Conservation (phyloP, 805 yeast genomes). For the Yarrowia sp. region DNA sequence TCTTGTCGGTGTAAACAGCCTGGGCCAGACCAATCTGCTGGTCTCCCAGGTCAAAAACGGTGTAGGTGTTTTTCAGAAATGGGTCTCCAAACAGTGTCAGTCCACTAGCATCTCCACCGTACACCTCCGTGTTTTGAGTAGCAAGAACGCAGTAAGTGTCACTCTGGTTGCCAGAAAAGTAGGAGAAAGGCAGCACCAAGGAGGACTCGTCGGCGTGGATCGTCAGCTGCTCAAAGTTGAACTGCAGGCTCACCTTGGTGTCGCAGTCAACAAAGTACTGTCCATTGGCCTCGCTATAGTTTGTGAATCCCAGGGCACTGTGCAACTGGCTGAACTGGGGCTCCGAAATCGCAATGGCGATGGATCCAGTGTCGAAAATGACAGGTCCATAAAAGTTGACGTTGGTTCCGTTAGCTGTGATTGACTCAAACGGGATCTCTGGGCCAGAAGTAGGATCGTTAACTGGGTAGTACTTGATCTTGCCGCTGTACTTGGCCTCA, state of each 20-base stretch:
- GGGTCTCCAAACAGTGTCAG: neutral
- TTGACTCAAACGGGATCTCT: neutral
- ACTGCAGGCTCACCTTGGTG: neutral
- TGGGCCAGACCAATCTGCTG: slow-evolving; percentile 3
- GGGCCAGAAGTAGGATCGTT: neutral
- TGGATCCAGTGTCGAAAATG: slow-evolving; percentile 1
- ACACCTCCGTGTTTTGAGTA: neutral
- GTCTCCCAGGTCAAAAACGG: neutral
- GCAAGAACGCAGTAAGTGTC: slow-evolving; percentile 5
- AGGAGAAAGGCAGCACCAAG: neutral
- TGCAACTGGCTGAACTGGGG: neutral
- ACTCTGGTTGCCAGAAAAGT: neutral
- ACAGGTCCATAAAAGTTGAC: neutral
- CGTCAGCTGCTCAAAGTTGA: neutral
- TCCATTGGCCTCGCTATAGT: neutral
- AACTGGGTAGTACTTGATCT: neutral
- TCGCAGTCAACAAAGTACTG: neutral
- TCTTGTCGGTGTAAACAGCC: neutral
- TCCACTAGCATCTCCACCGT: neutral
- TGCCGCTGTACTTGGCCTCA: slow-evolving; percentile 2
- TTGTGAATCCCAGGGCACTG: neutral
- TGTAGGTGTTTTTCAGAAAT: neutral
- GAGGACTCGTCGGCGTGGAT: neutral
- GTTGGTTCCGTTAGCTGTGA: neutral
- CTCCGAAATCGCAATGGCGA: neutral